These are phyloP conservation scores for Fusarium pseudoanthophilum DNA, from an alignment of 2,329 filamentous ascomycete species.

Conservation along the genomic window DNA sequence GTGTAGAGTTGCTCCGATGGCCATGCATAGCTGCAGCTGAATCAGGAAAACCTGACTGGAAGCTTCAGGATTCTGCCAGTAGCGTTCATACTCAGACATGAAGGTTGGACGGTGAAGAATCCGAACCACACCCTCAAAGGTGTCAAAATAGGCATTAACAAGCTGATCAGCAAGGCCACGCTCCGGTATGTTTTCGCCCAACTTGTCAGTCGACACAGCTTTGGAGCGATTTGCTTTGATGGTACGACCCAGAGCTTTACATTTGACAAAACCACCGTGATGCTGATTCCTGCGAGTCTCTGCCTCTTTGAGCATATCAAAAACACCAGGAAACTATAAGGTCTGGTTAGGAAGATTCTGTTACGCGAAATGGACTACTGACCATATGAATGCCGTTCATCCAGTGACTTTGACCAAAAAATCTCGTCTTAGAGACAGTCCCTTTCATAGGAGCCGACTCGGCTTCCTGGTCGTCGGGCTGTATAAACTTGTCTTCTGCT, in stretches of 20 bases:
- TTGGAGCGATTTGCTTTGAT: conserved; percentile 56
- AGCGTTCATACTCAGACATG: conserved; percentile 61
- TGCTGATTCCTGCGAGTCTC: conserved; percentile 46
- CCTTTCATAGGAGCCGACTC: conserved; percentile 44
- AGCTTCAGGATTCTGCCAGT: conserved; percentile 57
- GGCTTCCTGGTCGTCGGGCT: neutral
- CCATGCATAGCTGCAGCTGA: conserved; percentile 65
- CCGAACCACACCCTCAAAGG: conserved; percentile 66
- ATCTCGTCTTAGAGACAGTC: conserved; percentile 56
- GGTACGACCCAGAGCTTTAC: conserved; percentile 54
- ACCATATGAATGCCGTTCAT: conserved; percentile 57
- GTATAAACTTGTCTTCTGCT: conserved; percentile 20
- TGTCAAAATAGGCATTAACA: conserved; percentile 64
- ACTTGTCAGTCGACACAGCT: conserved; percentile 49
- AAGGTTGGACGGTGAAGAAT: conserved; percentile 69
- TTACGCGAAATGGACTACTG: conserved; percentile 25
- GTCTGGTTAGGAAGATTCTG: neutral
- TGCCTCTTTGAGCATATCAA: conserved; percentile 42
- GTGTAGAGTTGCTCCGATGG: conserved; percentile 60
- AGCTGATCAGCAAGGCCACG: conserved; percentile 60
- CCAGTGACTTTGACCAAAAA: conserved; percentile 64
- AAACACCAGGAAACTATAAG: conserved; percentile 47
- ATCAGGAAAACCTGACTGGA: conserved; percentile 59
- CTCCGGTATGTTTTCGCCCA: conserved; percentile 54
- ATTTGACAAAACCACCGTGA: conserved; percentile 49